These are phyloP conservation scores for Colletotrichum sp. DNA, from an alignment of 2,329 filamentous ascomycete genomes.

Conservation along the genomic window DNA sequence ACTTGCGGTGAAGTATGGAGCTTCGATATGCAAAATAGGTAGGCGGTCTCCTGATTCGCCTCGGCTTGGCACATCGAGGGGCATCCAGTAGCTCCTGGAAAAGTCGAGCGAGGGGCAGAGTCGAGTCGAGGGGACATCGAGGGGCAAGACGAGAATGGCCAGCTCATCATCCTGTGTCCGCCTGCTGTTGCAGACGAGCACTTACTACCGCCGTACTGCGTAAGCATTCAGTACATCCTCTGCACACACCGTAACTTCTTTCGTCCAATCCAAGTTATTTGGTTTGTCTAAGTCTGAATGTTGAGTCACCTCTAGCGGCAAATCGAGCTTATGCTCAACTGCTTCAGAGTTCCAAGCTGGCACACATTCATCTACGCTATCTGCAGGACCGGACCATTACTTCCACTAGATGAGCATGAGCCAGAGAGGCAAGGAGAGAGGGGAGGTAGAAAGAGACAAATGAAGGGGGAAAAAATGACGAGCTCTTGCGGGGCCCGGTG, in stretches of 20 bases:
- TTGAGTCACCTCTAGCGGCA: neutral
- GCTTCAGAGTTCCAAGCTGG: neutral
- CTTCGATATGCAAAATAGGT: neutral
- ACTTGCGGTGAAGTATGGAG: neutral
- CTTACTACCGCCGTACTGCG: neutral
- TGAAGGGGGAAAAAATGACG: neutral
- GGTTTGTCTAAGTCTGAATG: neutral
- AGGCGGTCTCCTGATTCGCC: constrained; percentile 11
- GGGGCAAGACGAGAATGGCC: neutral
- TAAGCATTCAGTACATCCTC: neutral
- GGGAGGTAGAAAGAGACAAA: neutral
- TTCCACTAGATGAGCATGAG: neutral
- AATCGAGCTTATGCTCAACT: neutral
- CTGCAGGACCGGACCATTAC: neutral
- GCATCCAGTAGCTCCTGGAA: neutral
- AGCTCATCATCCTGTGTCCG: neutral
- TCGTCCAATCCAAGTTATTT: neutral
- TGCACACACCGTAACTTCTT: neutral
- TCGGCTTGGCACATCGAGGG: neutral
- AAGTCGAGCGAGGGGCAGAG: neutral
- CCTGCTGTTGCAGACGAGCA: neutral
- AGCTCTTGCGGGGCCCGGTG: neutral
- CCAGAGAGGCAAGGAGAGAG: neutral
- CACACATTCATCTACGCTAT: neutral
- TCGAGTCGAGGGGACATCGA: neutral